Evolutionary conservation across 2,329 filamentous ascomycete genomes (phyloP).

Genomic region (Talaromyces sp.): DNA sequence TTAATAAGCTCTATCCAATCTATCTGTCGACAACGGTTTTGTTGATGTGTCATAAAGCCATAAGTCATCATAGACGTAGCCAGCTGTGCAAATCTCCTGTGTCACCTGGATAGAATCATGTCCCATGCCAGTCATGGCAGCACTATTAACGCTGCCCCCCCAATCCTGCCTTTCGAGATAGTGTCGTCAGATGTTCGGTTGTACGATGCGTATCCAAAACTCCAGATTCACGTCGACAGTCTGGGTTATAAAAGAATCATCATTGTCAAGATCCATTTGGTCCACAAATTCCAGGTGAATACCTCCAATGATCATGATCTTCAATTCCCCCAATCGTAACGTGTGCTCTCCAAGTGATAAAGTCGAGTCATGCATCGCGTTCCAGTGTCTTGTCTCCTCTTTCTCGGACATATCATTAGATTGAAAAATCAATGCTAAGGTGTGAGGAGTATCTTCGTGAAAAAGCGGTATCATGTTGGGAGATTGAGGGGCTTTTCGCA

Average conservation of each 20-base stretch:
- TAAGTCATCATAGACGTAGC: not conserved
- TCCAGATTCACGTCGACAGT: not conserved
- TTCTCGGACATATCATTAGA: conserved; percentile 4
- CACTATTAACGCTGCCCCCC: not conserved
- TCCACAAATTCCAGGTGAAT: not conserved
- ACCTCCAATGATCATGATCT: not conserved
- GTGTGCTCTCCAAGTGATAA: not conserved
- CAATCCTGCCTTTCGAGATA: not conserved
- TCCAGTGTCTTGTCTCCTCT: not conserved
- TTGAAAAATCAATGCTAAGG: not conserved
- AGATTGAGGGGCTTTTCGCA: not conserved
- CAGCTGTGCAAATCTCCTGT: too few relatives aligned
- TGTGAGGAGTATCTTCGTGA: not conserved
- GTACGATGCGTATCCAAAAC: not conserved
- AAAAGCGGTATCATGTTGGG: not conserved
- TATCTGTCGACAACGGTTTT: not conserved
- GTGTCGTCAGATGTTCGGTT: not conserved
- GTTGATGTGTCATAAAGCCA: not conserved
- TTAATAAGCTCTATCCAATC: not conserved
- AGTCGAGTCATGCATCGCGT: not conserved
- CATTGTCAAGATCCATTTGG: not conserved
- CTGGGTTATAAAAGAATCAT: not conserved
- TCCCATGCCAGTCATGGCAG: not conserved
- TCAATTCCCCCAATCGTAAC: not conserved
- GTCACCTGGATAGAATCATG: too few relatives aligned